Evolutionary conservation across 108 stramenopile species (phyloP).

Genomic region (Seminavis robusta): DNA sequence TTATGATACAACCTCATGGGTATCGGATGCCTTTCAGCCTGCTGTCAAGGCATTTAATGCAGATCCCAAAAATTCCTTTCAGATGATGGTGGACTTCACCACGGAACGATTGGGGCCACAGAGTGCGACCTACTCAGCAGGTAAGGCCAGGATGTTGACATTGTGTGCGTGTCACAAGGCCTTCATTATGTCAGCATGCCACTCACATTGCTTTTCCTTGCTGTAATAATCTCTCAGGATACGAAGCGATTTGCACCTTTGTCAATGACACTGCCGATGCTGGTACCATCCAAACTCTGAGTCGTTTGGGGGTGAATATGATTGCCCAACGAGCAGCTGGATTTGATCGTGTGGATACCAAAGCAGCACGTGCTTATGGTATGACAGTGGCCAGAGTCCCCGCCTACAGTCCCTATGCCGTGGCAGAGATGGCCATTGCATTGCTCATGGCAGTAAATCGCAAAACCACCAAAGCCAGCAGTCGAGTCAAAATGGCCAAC

Average conservation of each 20-base stretch:
- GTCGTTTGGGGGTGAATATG: slow-evolving; percentile 53
- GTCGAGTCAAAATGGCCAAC: slow-evolving; percentile 69
- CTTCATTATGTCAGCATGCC: too few relatives aligned
- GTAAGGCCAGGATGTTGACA: too few relatives aligned
- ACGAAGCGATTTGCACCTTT: slow-evolving; percentile 71
- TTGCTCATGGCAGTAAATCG: slow-evolving; percentile 77
- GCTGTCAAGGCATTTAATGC: slow-evolving; percentile 45
- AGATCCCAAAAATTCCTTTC: slow-evolving; percentile 12
- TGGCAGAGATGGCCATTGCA: slow-evolving; percentile 76
- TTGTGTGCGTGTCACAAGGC: too few relatives aligned
- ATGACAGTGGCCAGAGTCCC: slow-evolving; percentile 72
- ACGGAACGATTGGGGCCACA: slow-evolving; percentile 36
- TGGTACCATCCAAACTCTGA: slow-evolving; percentile 39
- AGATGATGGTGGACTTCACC: slow-evolving; percentile 58
- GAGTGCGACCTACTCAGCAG: slow-evolving; percentile 38
- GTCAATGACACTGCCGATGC: slow-evolving; percentile 76
- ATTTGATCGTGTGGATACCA: slow-evolving; percentile 70
- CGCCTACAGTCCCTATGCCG: slow-evolving; percentile 80
- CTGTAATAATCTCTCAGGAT: too few relatives aligned
- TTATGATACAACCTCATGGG: slow-evolving; percentile 69
- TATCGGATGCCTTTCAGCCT: slow-evolving; percentile 41
- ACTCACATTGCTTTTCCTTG: too few relatives aligned
- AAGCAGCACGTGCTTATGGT: slow-evolving; percentile 60
- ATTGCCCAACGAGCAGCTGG: slow-evolving; percentile 75
- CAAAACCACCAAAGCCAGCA: slow-evolving; percentile 48